These are phyloP conservation scores for Suhomyces kilbournensis DNA, from an alignment of 805 yeast genomes.

Conservation along the genomic window DNA sequence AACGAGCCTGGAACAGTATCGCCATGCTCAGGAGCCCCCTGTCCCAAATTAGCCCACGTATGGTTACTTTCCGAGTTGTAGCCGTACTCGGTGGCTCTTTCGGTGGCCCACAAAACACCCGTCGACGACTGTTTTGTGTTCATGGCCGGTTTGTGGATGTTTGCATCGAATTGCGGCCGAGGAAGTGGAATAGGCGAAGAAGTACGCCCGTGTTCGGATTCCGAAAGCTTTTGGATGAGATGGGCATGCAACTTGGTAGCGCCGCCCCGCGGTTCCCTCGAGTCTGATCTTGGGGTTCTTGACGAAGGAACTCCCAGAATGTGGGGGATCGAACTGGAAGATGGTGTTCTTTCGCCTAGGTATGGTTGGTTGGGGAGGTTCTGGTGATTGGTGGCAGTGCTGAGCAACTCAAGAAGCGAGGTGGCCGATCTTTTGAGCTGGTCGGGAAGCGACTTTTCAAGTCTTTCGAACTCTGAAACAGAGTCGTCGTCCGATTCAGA, in stretches of 20 bases:
- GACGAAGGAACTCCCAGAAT: constrained; percentile 16
- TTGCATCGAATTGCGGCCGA: constrained; percentile 42
- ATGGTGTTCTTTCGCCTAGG: not conserved
- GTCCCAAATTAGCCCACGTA: constrained; percentile 60
- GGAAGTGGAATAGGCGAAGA: constrained; percentile 52
- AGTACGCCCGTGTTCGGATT: constrained; percentile 34
- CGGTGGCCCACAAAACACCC: constrained; percentile 65
- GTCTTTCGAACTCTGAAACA: constrained; percentile 35
- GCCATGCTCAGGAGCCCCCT: constrained; percentile 65
- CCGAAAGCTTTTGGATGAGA: constrained; percentile 28
- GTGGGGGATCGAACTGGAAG: constrained; percentile 1
- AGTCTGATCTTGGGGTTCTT: constrained; percentile 18
- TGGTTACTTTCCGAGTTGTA: constrained; percentile 36
- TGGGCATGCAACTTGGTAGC: constrained; percentile 11
- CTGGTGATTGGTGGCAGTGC: constrained; percentile 1
- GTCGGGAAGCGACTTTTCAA: constrained; percentile 42
- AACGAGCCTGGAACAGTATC: constrained; percentile 57
- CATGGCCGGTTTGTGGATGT: constrained; percentile 54
- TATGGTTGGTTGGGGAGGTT: not conserved
- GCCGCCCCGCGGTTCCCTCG: not conserved
- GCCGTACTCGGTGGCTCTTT: constrained; percentile 57
- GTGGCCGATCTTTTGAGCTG: constrained; percentile 37
- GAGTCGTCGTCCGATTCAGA: constrained; percentile 25
- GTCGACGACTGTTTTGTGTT: constrained; percentile 58
- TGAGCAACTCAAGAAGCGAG: constrained; percentile 34